These are phyloP conservation scores for Trichoderma asperelloides DNA, from an alignment of 495 filamentous ascomycete species.

Conservation along the genomic window DNA sequence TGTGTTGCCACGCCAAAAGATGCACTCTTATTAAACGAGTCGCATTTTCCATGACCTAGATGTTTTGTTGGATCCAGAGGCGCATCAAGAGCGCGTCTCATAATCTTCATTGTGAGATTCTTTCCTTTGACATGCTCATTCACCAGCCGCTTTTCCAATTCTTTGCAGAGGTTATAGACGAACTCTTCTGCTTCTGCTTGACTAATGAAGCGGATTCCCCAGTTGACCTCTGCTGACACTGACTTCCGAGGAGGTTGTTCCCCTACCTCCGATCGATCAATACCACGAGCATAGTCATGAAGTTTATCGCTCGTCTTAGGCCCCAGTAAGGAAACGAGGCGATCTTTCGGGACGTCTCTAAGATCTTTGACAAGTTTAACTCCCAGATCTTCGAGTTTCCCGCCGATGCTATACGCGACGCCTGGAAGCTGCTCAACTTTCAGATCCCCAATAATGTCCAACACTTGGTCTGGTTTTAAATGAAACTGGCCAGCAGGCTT, in stretches of 20 bases:
- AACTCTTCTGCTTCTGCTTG: slow-evolving; percentile 89
- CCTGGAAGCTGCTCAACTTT: slow-evolving; percentile 76
- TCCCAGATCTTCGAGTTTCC: slow-evolving; percentile 80
- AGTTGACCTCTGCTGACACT: slow-evolving; percentile 93
- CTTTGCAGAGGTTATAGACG: slow-evolving; percentile 68
- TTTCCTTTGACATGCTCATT: slow-evolving; percentile 79
- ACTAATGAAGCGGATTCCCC: slow-evolving; percentile 90
- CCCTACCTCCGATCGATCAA: slow-evolving; percentile 80
- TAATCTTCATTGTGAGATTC: slow-evolving; percentile 86
- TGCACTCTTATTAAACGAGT: slow-evolving; percentile 80
- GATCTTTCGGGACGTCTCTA: slow-evolving; percentile 63
- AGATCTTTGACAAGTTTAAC: slow-evolving; percentile 76
- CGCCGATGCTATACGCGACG: slow-evolving; percentile 75
- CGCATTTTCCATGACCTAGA: slow-evolving; percentile 91
- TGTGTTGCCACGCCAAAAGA: slow-evolving; percentile 77
- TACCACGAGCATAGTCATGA: slow-evolving; percentile 83
- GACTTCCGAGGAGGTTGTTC: slow-evolving; percentile 74
- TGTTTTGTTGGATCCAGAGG: slow-evolving; percentile 90
- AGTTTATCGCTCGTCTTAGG: slow-evolving; percentile 90
- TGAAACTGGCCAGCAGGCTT: slow-evolving; percentile 93
- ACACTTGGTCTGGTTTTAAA: slow-evolving; percentile 66
- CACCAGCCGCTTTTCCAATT: slow-evolving; percentile 68
- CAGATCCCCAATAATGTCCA: slow-evolving; percentile 66
- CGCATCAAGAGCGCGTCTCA: slow-evolving; percentile 75
- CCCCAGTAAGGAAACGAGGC: slow-evolving; percentile 60